Percentiles rank a stretch among this genome's conserved stretches.
phyloP scores from a whole-genome alignment of 768 basidiomycete species.

The Boletellus ananiceps region DNA sequence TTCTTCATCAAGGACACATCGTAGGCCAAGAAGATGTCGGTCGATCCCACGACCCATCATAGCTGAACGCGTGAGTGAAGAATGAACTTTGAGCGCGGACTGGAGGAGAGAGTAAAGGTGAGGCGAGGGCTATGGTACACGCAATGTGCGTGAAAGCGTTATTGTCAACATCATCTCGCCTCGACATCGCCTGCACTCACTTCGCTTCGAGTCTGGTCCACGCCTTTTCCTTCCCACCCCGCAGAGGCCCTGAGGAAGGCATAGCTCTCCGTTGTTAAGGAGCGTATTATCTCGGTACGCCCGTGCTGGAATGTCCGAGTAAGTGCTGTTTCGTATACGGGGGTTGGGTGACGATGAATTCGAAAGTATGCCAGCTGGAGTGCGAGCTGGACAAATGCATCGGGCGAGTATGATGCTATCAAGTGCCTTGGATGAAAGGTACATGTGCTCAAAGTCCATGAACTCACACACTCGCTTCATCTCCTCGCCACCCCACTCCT shows the following conservation, averaged over 20 bases:
- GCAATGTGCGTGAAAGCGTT: constrained; percentile 3
- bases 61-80: constrained; percentile 66
- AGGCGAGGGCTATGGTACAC: constrained; percentile 18
- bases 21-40: constrained; percentile 84
- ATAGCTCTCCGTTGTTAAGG: constrained; percentile 67
- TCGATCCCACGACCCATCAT: constrained; percentile 83
- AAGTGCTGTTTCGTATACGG: constrained; percentile 90
- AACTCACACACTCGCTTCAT: constrained; percentile 68
- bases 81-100: constrained; percentile 68
- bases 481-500: constrained; percentile 82
- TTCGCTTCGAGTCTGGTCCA: not conserved
- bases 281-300: constrained; percentile 85
- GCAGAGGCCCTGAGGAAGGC: constrained; percentile 40
- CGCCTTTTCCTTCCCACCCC: constrained; percentile 13
- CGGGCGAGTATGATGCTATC: constrained; percentile 56
- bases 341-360: constrained; percentile 70
- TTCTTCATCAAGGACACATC: constrained; percentile 49
- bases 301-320: constrained; percentile 85
- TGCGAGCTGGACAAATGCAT: constrained; percentile 88
- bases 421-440: not conserved
- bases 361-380: constrained; percentile 90
- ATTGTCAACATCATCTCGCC: not conserved
- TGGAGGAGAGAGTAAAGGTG: constrained; percentile 47
- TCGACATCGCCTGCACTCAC: constrained; percentile 8
- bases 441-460: not conserved